These are phyloP conservation scores for Crithidia brevicula DNA, from an alignment of 208 protist species.

Conservation along the genomic window DNA sequence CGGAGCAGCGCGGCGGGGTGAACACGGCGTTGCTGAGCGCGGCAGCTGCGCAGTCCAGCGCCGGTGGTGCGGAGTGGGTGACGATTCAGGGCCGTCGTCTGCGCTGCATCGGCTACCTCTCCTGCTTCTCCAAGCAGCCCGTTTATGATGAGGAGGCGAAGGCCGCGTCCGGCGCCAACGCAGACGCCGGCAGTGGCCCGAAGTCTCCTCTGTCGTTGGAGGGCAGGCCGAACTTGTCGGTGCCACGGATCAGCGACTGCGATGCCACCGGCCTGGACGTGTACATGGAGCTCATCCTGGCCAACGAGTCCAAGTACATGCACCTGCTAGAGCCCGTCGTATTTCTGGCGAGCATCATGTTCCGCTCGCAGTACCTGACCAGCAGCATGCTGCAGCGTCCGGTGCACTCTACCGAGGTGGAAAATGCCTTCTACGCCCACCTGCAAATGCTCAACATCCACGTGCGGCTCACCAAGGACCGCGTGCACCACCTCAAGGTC, in stretches of 20 bases:
- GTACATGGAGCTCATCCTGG: slow-evolving; percentile 70
- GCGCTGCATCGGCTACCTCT: slow-evolving; percentile 70
- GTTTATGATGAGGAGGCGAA: not conserved
- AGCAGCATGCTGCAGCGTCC: slow-evolving; percentile 71
- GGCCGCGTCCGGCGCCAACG: not conserved
- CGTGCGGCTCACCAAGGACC: slow-evolving; percentile 46
- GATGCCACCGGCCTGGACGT: slow-evolving; percentile 45
- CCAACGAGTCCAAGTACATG: slow-evolving; percentile 53
- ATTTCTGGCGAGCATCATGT: slow-evolving; percentile 79
- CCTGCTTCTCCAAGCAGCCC: slow-evolving; percentile 43
- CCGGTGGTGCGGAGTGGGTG: slow-evolving; percentile 37
- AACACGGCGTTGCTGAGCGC: not conserved
- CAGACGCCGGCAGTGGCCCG: not conserved
- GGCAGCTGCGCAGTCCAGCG: not conserved
- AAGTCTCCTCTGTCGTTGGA: slow-evolving; percentile 2
- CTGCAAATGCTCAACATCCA: slow-evolving; percentile 79
- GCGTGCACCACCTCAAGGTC: slow-evolving; percentile 59
- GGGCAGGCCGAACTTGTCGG: slow-evolving; percentile 9
- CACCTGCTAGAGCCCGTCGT: slow-evolving; percentile 74
- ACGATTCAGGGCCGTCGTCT: slow-evolving; percentile 55
- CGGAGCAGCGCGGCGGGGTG: too few relatives aligned
- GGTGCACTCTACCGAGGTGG: slow-evolving; percentile 53
- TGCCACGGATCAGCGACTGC: slow-evolving; percentile 28
- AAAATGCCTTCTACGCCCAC: slow-evolving; percentile 74
- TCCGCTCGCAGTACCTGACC: slow-evolving; percentile 85